Conservation (phyloP, 2,329 filamentous ascomycete species). For the Beauveria sp. region DNA sequence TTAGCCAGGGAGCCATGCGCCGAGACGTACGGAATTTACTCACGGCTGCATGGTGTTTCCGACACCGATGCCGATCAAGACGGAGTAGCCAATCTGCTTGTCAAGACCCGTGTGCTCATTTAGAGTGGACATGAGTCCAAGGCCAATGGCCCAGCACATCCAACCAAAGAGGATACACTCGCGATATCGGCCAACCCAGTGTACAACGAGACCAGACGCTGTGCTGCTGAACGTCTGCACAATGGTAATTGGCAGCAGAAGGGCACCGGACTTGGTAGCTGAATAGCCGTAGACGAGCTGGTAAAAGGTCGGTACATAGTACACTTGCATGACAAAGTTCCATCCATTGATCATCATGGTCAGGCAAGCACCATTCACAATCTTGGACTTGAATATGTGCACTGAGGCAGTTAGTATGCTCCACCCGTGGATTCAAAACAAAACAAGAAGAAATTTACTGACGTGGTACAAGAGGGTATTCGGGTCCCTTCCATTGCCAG, state of each 20-base stretch:
- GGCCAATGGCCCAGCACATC: slow-evolving; percentile 42
- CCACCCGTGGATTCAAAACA: too few species aligned
- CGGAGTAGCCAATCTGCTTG: slow-evolving; percentile 46
- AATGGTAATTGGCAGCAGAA: slow-evolving; percentile 36
- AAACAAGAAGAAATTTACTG: slow-evolving; percentile 13
- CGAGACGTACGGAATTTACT: slow-evolving; percentile 12
- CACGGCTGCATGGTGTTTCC: slow-evolving; percentile 45
- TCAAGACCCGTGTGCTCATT: slow-evolving; percentile 38
- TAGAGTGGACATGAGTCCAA: slow-evolving; percentile 45
- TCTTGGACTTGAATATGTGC: slow-evolving; percentile 45
- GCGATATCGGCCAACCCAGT: slow-evolving; percentile 44
- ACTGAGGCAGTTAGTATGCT: slow-evolving; percentile 24
- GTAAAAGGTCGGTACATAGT: slow-evolving; percentile 40
- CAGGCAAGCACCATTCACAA: slow-evolving; percentile 47
- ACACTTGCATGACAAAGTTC: slow-evolving; percentile 51
- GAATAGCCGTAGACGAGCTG: slow-evolving; percentile 38
- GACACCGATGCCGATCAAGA: slow-evolving; percentile 44
- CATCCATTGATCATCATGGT: slow-evolving; percentile 53
- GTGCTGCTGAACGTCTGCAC: slow-evolving; percentile 40
- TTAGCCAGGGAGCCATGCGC: not conserved
- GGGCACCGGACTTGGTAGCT: slow-evolving; percentile 32
- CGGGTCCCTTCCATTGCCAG: slow-evolving; percentile 44
- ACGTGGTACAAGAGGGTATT: slow-evolving; percentile 40
- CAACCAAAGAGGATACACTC: slow-evolving; percentile 48
- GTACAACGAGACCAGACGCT: slow-evolving; percentile 43